A percentile compares a stretch with the other conserved stretches of the same genome.
Evolutionary conservation across 768 basidiomycete genomes (phyloP).

Genomic region (Pisolithus sp.): DNA sequence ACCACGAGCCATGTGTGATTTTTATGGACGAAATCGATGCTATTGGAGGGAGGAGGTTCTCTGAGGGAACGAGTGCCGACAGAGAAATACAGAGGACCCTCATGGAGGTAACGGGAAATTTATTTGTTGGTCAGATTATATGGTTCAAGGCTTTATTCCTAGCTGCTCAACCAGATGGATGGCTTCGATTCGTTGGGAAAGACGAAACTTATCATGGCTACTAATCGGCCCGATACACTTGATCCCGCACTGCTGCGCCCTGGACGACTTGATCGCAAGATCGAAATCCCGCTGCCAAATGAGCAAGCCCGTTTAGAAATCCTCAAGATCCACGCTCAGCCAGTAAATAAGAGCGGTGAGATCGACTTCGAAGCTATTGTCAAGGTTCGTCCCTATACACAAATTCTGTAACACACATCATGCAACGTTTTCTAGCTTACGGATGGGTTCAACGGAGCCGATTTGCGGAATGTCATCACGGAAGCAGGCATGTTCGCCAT

Average conservation of each 20-base stretch:
- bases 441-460: conserved; percentile 94
- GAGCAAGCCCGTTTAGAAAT: conserved; percentile 96
- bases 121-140: not conserved
- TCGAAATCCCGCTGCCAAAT: conserved; percentile 96
- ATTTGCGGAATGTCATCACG: conserved; percentile 90
- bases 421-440: conserved; percentile 49
- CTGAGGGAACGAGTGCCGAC: conserved; percentile 95
- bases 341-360: conserved; percentile 91
- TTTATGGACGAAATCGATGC: conserved; percentile 99
- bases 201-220: conserved; percentile 99
- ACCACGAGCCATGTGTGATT: conserved; percentile 98
- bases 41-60: conserved; percentile 87
- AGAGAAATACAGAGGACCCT: conserved; percentile 97
- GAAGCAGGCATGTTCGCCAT: conserved; percentile 99
- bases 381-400: conserved; percentile 47
- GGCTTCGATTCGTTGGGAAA: conserved; percentile 95
- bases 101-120: conserved; percentile 67
- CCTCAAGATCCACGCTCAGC: conserved; percentile 91
- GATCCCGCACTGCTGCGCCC: conserved; percentile 96
- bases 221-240: conserved; percentile 95
- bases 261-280: conserved; percentile 93
- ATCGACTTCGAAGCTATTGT: conserved; percentile 98
- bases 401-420: not conserved
- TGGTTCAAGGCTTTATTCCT: not conserved
- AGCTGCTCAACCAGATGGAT: conserved; percentile 99